A percentile compares a stretch with the other conserved stretches of the same genome.
Conservation (phyloP, 352 stramenopile genomes). For the Aphanomyces stellatus region DNA sequence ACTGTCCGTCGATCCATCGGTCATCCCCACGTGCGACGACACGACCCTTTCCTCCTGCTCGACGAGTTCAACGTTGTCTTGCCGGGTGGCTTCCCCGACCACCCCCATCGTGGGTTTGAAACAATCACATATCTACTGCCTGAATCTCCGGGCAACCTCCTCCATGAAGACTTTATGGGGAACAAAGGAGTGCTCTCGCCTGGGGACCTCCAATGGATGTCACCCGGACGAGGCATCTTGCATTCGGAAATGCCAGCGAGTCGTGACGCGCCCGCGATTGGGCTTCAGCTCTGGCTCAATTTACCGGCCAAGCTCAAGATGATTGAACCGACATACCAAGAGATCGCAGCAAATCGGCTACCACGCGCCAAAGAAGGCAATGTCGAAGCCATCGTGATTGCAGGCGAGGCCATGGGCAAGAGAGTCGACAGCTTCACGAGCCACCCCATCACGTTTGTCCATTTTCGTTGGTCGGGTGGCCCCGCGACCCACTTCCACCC, state of each 20-base stretch:
- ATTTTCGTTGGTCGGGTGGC: slow-evolving; percentile 38
- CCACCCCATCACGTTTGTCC: slow-evolving; percentile 43
- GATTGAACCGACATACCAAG: slow-evolving; percentile 43
- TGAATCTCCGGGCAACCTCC: slow-evolving; percentile 61
- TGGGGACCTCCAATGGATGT: slow-evolving; percentile 58
- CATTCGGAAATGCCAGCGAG: slow-evolving; percentile 41
- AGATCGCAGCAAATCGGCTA: slow-evolving; percentile 33
- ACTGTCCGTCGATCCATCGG: not conserved
- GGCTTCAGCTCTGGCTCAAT: slow-evolving; percentile 49
- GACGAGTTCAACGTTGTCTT: slow-evolving; percentile 44
- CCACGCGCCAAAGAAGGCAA: slow-evolving; percentile 31
- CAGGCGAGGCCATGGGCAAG: slow-evolving; percentile 38
- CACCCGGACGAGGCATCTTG: slow-evolving; percentile 35
- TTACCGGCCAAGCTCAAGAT: slow-evolving; percentile 37
- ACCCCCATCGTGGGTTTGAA: slow-evolving; percentile 88
- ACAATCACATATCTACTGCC: slow-evolving; percentile 87
- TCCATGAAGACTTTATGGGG: slow-evolving; percentile 75
- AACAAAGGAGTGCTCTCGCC: slow-evolving; percentile 40
- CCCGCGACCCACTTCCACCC: slow-evolving; percentile 29
- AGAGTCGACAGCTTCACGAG: slow-evolving; percentile 35
- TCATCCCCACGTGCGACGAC: not conserved
- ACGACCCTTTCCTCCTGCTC: slow-evolving; percentile 54
- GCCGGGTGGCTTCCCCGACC: slow-evolving; percentile 80
- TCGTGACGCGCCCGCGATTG: slow-evolving; percentile 29
- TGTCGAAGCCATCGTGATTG: slow-evolving; percentile 43